phyloP scores from a whole-genome alignment of 495 filamentous ascomycete species.

The Entonaema liquescens region DNA sequence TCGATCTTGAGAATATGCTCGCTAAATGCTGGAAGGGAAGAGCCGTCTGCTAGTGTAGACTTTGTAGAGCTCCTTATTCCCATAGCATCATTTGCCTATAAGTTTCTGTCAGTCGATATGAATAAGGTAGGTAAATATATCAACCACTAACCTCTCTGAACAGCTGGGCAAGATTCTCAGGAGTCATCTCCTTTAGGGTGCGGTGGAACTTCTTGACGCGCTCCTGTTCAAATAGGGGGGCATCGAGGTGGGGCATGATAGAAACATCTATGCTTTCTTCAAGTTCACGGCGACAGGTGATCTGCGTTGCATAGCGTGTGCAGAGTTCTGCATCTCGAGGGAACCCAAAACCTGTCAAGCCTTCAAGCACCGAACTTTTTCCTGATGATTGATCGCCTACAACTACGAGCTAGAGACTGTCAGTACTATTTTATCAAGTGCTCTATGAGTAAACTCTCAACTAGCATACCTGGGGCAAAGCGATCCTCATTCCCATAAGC shows the following conservation, averaged over 20 bases:
- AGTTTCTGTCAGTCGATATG: conserved; percentile 15
- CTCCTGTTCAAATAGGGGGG: conserved; percentile 17
- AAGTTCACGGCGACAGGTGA: conserved; percentile 58
- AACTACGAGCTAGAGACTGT: conserved; percentile 52
- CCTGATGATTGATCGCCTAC: conserved; percentile 63
- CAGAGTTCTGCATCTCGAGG: conserved; percentile 62
- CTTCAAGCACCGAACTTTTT: conserved; percentile 63
- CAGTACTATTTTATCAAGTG: not conserved
- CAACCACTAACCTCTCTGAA: conserved; percentile 41
- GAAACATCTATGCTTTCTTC: conserved; percentile 48
- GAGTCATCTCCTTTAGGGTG: conserved; percentile 36
- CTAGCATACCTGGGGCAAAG: conserved; percentile 48
- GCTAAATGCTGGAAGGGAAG: conserved; percentile 56
- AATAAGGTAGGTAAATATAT: not conserved
- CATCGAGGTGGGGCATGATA: conserved; percentile 55
- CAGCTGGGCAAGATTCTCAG: conserved; percentile 39
- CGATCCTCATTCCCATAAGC: conserved; percentile 50
- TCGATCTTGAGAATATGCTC: conserved; percentile 67
- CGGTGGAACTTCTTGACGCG: conserved; percentile 33
- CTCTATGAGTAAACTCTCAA: not conserved
- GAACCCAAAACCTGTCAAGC: conserved; percentile 61
- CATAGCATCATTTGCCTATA: conserved; percentile 57
- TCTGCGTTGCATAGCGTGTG: conserved; percentile 68
- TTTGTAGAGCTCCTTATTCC: conserved; percentile 46
- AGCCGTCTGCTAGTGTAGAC: conserved; percentile 28